Evolutionary conservation across 1,139 yeast species (phyloP), one percentile per base, ranked within the genome.

Genomic region (Yamadazyma mexicana): DNA sequence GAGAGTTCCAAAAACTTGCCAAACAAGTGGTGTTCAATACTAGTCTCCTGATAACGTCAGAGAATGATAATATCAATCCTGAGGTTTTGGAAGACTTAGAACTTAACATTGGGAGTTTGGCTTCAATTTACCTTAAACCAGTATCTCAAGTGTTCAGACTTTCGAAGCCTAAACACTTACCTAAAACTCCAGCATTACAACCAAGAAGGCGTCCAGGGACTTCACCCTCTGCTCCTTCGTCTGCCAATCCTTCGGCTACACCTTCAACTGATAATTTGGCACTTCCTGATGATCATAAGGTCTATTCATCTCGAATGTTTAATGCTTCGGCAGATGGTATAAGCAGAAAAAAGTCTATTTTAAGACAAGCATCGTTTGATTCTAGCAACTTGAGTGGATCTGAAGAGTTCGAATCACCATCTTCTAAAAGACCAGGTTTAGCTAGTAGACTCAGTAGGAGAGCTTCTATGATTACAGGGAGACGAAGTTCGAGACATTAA

Each of bases 91-190:
- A 87, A 51, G 97, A 91, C 54, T 66, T 91, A 40, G 95, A 87
- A 51, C 68, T 91, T 48, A 82, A 80, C 47, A 81, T 91, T 30
- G 97, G 97, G 1, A 70, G 89, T 0, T 64, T 91, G 40, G 91
- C 95, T 0, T 84, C 95, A 0, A 81, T 91, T 20, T 91, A 89
- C 53, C 66, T 89, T 49, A 87, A 88, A 51, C 95, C 97, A 0
- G 83, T 87, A 5, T 75, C 76, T 17, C 87, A 79, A 48, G 89
- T 91, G 1, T 89, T 91, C 65, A 66, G 95, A 31, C 63, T 77
- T 31, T 76, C 89, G 2, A 82, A 77, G 48, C 64, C 74, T 4
- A 81, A 75, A 42, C 55, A 59, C 16, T 61, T 91, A 23, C 71
- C 79, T 0, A 57, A 61, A 8, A 81, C 89, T 32, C 87, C 92